Conservation (phyloP, 441 rosid species). For the Erodium trifolium region DNA sequence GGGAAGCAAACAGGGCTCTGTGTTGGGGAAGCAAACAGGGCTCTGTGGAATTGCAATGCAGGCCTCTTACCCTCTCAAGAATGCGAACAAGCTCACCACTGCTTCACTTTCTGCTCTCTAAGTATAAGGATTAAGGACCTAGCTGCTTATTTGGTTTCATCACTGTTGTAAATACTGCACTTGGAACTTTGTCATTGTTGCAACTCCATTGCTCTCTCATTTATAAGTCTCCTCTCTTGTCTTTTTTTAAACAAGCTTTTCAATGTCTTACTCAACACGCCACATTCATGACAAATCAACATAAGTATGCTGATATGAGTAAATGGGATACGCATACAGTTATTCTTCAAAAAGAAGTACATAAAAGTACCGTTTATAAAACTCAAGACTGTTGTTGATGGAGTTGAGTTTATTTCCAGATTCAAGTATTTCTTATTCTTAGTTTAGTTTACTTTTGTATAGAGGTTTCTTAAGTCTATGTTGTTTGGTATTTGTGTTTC, state of each 20-base stretch:
- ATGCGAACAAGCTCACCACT: not conserved
- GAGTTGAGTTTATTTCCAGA: no score
- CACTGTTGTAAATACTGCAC: not conserved
- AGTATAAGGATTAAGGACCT: not conserved
- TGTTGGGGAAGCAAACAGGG: constrained; percentile 27
- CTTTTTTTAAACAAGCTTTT: not conserved
- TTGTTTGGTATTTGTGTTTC: no score
- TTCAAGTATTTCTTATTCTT: no score
- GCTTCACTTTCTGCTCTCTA: no score
- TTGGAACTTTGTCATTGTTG: not conserved
- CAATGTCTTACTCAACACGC: not conserved
- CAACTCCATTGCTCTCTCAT: not conserved
- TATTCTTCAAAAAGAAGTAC: no score
- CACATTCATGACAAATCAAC: no score
- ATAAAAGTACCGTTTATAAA: no score
- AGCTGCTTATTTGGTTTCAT: not conserved
- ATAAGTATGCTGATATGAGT: no score
- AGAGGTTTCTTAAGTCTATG: no score
- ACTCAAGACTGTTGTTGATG: no score
- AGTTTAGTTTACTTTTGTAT: no score
- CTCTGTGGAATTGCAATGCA: constrained; percentile 59
- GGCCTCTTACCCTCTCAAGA: constrained; percentile 64
- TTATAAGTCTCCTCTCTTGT: not conserved
- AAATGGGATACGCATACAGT: no score
- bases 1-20: constrained; percentile 60